These are phyloP conservation scores for Fraxinus cuspidata DNA, from an alignment of 257 asterid genomes.

Conservation along the genomic window DNA sequence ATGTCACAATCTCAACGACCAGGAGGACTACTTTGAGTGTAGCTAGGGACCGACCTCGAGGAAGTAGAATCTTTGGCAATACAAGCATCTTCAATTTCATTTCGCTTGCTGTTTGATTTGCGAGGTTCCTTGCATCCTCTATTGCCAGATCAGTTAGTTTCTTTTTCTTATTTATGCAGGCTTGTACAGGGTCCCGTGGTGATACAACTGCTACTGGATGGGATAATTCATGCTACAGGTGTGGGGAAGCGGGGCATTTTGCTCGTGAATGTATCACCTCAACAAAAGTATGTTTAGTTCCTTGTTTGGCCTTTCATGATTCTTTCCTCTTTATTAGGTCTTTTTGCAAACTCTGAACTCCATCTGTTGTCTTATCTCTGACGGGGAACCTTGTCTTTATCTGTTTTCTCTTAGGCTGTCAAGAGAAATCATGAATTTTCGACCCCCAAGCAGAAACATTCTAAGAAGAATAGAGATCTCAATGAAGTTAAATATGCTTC, in stretches of 20 bases:
- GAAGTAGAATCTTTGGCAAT: neutral
- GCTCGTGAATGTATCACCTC: constrained; percentile 86
- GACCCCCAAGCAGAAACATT: constrained; percentile 59
- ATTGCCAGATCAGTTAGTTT: neutral
- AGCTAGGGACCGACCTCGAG: neutral
- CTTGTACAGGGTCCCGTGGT: constrained; percentile 49
- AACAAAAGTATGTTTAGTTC: constrained; percentile 41
- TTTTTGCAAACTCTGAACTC: neutral
- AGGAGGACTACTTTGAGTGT: neutral
- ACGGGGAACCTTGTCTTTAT: neutral
- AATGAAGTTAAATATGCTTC: constrained; percentile 51
- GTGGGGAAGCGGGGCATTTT: constrained; percentile 84
- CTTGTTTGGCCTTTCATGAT: constrained; percentile 8
- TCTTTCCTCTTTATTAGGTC: neutral
- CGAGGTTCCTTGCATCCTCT: neutral
- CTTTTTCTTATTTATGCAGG: constrained; percentile 41
- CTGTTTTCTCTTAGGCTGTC: constrained; percentile 40
- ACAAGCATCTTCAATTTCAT: neutral
- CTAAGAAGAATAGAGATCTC: constrained; percentile 45
- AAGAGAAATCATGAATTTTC: constrained; percentile 62
- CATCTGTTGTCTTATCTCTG: neutral
- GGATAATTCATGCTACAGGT: constrained; percentile 64
- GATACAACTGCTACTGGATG: constrained; percentile 37
- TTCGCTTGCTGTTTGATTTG: neutral
- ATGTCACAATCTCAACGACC: neutral